phyloP scores from a whole-genome alignment of 1,284 basidiomycete species.

The Ganoderma multipileum region DNA sequence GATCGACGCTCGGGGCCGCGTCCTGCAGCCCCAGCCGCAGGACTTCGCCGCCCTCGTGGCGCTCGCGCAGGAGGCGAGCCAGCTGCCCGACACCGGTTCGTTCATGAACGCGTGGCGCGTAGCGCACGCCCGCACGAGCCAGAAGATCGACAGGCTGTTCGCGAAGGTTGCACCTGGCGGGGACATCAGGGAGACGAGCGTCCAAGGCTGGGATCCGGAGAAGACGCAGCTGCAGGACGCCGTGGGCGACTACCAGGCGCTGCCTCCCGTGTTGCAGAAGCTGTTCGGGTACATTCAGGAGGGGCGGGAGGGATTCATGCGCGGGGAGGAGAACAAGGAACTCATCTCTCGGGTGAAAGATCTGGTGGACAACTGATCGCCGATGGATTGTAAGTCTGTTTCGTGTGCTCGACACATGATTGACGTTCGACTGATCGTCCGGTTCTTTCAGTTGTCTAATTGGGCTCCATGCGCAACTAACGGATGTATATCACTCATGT shows the following conservation, averaged over 20 bases:
- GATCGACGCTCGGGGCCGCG: slow-evolving; percentile 48
- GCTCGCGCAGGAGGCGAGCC: slow-evolving; percentile 40
- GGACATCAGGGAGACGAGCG: slow-evolving; percentile 45
- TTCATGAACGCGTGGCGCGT: slow-evolving; percentile 55
- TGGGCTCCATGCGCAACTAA: not conserved
- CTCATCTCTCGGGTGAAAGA: slow-evolving; percentile 44
- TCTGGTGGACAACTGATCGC: slow-evolving; percentile 20
- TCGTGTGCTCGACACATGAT: slow-evolving; percentile 1
- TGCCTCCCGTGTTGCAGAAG: slow-evolving; percentile 48
- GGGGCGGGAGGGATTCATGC: slow-evolving; percentile 17
- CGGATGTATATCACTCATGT: not conserved
- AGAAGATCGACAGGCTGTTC: slow-evolving; percentile 50
- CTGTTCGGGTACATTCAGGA: slow-evolving; percentile 40
- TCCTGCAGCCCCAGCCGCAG: slow-evolving; percentile 40
- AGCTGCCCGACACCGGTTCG: slow-evolving; percentile 40
- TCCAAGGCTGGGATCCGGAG: slow-evolving; percentile 50
- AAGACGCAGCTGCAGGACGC: slow-evolving; percentile 43
- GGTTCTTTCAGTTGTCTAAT: not conserved
- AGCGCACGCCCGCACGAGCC: slow-evolving; percentile 40
- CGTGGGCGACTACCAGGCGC: slow-evolving; percentile 42
- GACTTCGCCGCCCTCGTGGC: slow-evolving; percentile 45
- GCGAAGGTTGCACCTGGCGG: slow-evolving; percentile 28
- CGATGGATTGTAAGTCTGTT: not conserved
- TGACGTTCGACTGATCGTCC: slow-evolving; percentile 4
- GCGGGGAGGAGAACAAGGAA: slow-evolving; percentile 39